phyloP scores from a whole-genome alignment of 139 green algal genomes.

The Tetradesmus obliquus region DNA sequence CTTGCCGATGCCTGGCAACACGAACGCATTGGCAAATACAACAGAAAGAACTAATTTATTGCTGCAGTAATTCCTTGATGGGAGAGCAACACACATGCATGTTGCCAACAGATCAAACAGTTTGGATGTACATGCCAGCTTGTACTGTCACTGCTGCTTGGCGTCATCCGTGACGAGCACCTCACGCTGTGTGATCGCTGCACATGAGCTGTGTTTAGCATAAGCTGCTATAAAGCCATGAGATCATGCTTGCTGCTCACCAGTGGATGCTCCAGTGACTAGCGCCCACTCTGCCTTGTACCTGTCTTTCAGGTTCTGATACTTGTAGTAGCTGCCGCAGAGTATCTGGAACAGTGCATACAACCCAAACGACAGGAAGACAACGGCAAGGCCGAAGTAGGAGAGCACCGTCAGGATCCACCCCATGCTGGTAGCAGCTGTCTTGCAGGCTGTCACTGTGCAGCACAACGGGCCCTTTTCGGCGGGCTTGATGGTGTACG shows the following conservation, averaged over 20 bases:
- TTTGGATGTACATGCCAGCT: background rate
- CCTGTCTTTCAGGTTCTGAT: slow-evolving; percentile 87
- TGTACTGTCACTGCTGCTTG: background rate
- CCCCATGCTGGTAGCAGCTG: background rate
- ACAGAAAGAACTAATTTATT: background rate
- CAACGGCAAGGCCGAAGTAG: slow-evolving; percentile 9
- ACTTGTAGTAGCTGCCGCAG: slow-evolving; percentile 73
- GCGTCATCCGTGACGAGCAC: too few relatives aligned
- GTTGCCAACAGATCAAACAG: background rate
- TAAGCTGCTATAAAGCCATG: background rate
- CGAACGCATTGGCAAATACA: background rate
- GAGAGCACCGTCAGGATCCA: background rate
- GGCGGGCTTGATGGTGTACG: background rate
- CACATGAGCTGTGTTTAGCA: too few relatives aligned
- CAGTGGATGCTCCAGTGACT: slow-evolving; percentile 91
- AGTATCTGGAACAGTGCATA: slow-evolving; percentile 82
- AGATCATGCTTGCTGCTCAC: slow-evolving; percentile 56
- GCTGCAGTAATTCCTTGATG: background rate
- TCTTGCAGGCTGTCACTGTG: background rate
- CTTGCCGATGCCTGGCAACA: slow-evolving; percentile 91
- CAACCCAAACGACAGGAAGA: slow-evolving; percentile 54
- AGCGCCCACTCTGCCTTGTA: slow-evolving; percentile 94
- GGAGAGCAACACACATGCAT: background rate
- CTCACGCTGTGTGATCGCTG: background rate
- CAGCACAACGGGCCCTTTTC: background rate